Evolutionary conservation across 108 stramenopile genomes (phyloP).

Genomic region (Epipyxis sp.): DNA sequence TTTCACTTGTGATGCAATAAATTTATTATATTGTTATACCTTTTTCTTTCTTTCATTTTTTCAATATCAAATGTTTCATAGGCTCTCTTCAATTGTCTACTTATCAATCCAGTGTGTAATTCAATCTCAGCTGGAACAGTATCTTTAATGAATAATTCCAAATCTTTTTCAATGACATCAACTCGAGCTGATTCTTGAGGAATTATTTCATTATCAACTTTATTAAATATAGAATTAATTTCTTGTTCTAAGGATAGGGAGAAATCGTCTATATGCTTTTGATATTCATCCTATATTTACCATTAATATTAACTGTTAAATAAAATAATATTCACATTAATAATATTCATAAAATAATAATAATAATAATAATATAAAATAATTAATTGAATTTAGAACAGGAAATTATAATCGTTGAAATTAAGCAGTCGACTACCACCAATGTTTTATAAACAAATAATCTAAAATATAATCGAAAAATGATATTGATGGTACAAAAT

Average conservation of each 20-base stretch:
- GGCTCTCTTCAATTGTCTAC: conserved; percentile 1
- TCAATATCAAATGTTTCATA: conserved; percentile 33
- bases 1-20: background rate
- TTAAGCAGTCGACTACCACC: too few relatives aligned
- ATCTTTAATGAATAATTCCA: conserved; percentile 19
- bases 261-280: background rate
- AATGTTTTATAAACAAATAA: too few relatives aligned
- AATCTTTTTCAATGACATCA: conserved; percentile 2
- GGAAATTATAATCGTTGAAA: too few relatives aligned
- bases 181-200: background rate
- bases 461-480: too few relatives aligned
- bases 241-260: background rate
- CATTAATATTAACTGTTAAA: too few relatives aligned
- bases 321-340: too few relatives aligned
- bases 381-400: too few relatives aligned
- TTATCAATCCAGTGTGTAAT: conserved; percentile 13
- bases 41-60: conserved; percentile 19
- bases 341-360: too few relatives aligned
- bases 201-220: background rate
- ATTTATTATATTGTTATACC: background rate
- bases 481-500: too few relatives aligned
- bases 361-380: conserved; percentile 18
- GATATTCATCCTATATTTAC: conserved; percentile 7
- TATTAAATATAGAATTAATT: conserved; percentile 23
- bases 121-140: conserved; percentile 21